Evolutionary conservation across 2,329 filamentous ascomycete species (phyloP).

Genomic region (Dactylellina leptospora): DNA sequence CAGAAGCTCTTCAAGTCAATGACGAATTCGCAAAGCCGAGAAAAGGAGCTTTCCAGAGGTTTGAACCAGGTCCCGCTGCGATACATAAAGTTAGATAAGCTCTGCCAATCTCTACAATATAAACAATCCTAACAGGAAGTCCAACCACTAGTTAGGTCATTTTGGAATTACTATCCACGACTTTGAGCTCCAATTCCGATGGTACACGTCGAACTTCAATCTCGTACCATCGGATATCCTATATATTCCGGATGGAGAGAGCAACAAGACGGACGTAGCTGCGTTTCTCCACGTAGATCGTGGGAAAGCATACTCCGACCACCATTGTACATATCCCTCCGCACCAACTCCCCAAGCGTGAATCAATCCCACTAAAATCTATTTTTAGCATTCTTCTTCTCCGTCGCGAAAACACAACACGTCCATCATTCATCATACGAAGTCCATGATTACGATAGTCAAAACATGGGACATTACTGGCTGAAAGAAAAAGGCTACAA

Average conservation of each 20-base stretch:
- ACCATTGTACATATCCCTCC: conserved; percentile 61
- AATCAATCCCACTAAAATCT: neutral
- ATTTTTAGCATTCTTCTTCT: conserved; percentile 38
- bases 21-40: conserved; percentile 58
- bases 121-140: no score
- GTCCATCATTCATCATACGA: conserved; percentile 76
- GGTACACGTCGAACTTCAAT: conserved; percentile 59
- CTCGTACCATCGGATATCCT: conserved; percentile 59
- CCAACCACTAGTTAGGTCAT: conserved; percentile 59
- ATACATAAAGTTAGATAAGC: conserved; percentile 58
- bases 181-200: conserved; percentile 57
- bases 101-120: no score
- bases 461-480: conserved; percentile 76
- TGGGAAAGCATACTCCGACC: conserved; percentile 65
- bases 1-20: conserved; percentile 56
- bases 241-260: conserved; percentile 54
- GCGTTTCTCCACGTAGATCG: conserved; percentile 68
- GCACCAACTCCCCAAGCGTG: neutral
- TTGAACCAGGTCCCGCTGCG: conserved; percentile 58
- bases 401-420: conserved; percentile 60
- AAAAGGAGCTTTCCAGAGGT: conserved; percentile 58
- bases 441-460: conserved; percentile 75
- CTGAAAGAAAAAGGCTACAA: conserved; percentile 70
- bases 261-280: conserved; percentile 60
- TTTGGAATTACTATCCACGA: conserved; percentile 57